These are phyloP conservation scores for Lachnellula hyalina DNA, from an alignment of 2,329 filamentous ascomycete species.

Conservation along the genomic window DNA sequence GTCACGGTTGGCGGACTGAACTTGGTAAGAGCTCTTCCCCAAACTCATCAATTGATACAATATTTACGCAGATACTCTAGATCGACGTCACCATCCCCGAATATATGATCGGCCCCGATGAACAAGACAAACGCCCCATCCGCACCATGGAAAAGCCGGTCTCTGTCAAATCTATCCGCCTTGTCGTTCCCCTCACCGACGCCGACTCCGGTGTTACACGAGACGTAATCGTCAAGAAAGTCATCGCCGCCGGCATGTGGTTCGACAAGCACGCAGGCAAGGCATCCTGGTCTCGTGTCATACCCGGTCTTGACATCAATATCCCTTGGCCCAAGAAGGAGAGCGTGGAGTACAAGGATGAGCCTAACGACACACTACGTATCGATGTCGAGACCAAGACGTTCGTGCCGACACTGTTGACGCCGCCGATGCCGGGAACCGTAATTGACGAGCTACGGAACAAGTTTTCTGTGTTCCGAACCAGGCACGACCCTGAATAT, in stretches of 20 bases:
- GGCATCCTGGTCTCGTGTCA: constrained; percentile 51
- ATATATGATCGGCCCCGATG: constrained; percentile 36
- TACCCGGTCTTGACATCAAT: constrained; percentile 64
- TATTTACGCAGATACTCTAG: constrained; percentile 23
- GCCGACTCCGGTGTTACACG: constrained; percentile 56
- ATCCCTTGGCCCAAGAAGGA: constrained; percentile 70
- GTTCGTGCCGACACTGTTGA: constrained; percentile 72
- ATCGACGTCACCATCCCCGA: constrained; percentile 38
- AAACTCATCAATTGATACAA: neutral
- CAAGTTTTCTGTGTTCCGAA: constrained; percentile 77
- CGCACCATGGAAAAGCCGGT: constrained; percentile 51
- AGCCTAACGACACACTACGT: constrained; percentile 66
- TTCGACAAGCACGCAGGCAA: constrained; percentile 45
- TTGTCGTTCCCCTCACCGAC: constrained; percentile 72
- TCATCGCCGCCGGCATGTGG: constrained; percentile 49
- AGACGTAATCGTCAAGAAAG: constrained; percentile 73
- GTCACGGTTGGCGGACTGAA: constrained; percentile 59
- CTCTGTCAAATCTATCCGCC: constrained; percentile 67
- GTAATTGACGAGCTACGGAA: constrained; percentile 83
- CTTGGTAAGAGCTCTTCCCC: constrained; percentile 45
- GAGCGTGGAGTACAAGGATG: constrained; percentile 44
- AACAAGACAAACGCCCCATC: constrained; percentile 36
- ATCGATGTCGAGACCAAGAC: constrained; percentile 69
- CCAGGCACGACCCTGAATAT: constrained; percentile 71
- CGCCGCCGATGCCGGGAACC: constrained; percentile 70